Evolutionary conservation across 2,329 filamentous ascomycete species (phyloP), one percentile per base, ranked within the genome.

Genomic region (Diaporthe vexans): DNA sequence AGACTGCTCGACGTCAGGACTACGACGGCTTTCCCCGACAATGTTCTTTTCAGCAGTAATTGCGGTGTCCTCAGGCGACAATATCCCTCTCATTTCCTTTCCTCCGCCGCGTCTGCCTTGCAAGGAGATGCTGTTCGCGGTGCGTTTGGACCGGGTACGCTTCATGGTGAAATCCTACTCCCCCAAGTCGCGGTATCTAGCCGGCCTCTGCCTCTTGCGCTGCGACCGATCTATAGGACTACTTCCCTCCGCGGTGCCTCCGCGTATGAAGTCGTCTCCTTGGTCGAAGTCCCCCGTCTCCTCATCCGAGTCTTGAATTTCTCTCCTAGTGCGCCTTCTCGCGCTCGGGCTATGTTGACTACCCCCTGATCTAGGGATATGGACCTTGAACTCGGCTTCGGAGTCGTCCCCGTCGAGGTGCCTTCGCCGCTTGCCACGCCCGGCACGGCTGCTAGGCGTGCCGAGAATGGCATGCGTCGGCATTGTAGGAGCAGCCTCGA

Each of bases 181-280:
- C 58, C 73, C 75, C 71, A 51, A 29, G 29, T 75, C 73, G 54
- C 75, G 75, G 71, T 76, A 76, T 48, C 75, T 73, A 43, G 75
- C 75, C 51, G 75, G 75, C 59, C 63, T 76, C 71, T 75, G 73
- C 37, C 75, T 73, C 51, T 59, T 69, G n/a, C 75, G 73, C 24
- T 74, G 73, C 35, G 75, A 75, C n/a, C 75, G 75, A 40, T 73
- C 71, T 26, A 73, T 29, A 3, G 71, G 67, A 48, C 73, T 73
- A 43, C 67, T 74, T 40, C 73, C 74, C 15, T 76, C 74, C 24
- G 67, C 57, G 24, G 54, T 74, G 46, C 68, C 67, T 58, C 73
- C 74, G 21, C 59, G 59, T 26, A 54, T 70, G 71, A 48, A 70
- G 26, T 40, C 37, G n/a, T 73, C 73, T 51, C 51, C 70, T 7